A percentile compares a stretch with the other conserved stretches of the same genome.
Conservation (phyloP, 352 stramenopile genomes). For the Halophytophthora polymorphica region DNA sequence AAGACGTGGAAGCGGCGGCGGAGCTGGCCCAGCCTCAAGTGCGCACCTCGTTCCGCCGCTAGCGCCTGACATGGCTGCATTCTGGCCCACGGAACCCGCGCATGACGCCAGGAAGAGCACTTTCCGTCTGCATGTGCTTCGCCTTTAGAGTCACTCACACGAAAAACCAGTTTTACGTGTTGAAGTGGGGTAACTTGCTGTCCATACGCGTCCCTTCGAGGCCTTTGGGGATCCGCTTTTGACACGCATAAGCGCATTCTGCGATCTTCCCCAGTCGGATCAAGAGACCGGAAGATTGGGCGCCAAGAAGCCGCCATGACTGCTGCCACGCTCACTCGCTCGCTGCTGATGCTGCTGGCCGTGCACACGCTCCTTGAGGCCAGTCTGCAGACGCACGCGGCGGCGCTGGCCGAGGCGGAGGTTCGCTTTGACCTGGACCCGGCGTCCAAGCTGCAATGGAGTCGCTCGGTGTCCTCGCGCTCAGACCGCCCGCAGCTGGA, state of each 20-base stretch:
- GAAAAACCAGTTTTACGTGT: no score
- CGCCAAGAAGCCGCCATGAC: not conserved
- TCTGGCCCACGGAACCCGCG: no score
- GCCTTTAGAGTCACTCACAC: no score
- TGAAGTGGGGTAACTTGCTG: conserved; percentile 4
- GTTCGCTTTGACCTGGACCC: conserved; percentile 34
- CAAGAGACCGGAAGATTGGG: no score
- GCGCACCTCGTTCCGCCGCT: no score
- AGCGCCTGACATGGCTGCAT: no score
- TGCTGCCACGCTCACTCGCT: conserved; percentile 3
- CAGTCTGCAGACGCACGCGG: conserved; percentile 6
- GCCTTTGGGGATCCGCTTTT: conserved; percentile 20
- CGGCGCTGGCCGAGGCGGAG: conserved; percentile 20
- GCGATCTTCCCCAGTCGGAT: conserved; percentile 4
- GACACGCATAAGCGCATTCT: conserved; percentile 3
- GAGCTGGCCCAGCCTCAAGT: no score
- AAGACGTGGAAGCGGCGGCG: no score
- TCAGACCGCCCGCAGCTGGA: conserved; percentile 21
- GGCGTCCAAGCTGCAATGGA: conserved; percentile 22
- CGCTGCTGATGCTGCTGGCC: conserved; percentile 10
- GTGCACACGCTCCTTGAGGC: not conserved
- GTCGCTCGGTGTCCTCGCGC: conserved; percentile 8
- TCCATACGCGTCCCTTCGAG: conserved; percentile 17
- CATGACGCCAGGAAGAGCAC: no score
- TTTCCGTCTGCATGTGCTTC: not conserved